Evolutionary conservation across 495 filamentous ascomycete species (phyloP), one percentile per base, ranked within the genome.

Genomic region (Ascobolus immersus): DNA sequence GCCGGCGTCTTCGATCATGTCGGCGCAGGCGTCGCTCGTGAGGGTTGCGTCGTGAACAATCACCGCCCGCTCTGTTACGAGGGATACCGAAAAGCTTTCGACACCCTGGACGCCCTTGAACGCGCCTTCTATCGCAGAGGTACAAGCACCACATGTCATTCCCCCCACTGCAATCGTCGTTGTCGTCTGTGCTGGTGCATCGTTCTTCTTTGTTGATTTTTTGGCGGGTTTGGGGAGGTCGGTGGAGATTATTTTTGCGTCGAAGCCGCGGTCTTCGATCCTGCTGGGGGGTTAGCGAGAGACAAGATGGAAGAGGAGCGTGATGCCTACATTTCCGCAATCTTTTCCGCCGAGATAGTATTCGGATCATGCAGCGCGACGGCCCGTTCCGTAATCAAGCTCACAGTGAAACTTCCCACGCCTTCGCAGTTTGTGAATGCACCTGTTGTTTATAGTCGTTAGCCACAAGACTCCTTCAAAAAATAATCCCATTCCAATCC

Each of bases 191-290:
- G 72, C 62, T 32, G 55, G 49, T 15, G 53, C 55, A 26, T 38
- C 44, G 37, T 45, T 53, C 42, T 34, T 50, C 18, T 4, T 40
- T 5, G n/a, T n/a, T n/a, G n/a, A n/a, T n/a, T n/a, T n/a, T n/a
- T n/a, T 56, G 17, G 48, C n/a, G n/a, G n/a, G n/a, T n/a, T n/a
- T n/a, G n/a, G n/a, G n/a, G n/a, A n/a, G n/a, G 45, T 92, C 78
- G 2, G 89, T 80, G 2, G 75, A 71, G 7, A 94, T 46, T n/a
- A 99, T 64, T 39, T 77, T 65, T n/a, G 77, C 81, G 45, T 86
- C 89, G 55, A 99, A 99, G 2, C 86, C 86, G 19, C 78, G 62
- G 44, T 91, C 86, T 43, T 92, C 82, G 47, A 99, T 86, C 17
- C 45, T 48, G 21, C 11, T 35, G 5, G 5, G 12, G 24, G 13